These are phyloP conservation scores for Wickerhamiella pararugosa DNA, from an alignment of 1,139 yeast genomes.

Conservation along the genomic window DNA sequence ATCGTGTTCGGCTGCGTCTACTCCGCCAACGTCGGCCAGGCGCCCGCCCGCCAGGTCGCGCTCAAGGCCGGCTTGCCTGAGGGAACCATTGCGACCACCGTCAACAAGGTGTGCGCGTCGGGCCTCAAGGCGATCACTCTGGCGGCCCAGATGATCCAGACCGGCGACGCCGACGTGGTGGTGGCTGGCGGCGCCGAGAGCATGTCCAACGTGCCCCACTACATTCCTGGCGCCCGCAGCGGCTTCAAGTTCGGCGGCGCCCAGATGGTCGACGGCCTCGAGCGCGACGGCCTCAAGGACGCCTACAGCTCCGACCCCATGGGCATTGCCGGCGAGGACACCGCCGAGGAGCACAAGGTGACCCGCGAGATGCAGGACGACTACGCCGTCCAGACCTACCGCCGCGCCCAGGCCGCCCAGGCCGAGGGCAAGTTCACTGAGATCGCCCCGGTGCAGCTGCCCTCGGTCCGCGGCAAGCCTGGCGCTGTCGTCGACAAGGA, in stretches of 20 bases:
- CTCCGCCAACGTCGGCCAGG: conserved; percentile 91
- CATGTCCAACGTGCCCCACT: conserved; percentile 93
- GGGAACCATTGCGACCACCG: conserved; percentile 68
- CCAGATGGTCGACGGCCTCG: conserved; percentile 67
- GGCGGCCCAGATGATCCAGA: conserved; percentile 79
- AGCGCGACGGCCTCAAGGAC: conserved; percentile 82
- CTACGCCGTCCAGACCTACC: conserved; percentile 76
- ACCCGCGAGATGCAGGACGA: conserved; percentile 66
- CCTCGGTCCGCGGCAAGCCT: conserved; percentile 89
- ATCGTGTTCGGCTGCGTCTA: conserved; percentile 84
- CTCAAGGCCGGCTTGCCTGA: conserved; percentile 74
- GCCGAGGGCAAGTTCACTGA: conserved; percentile 71
- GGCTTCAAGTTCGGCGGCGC: conserved; percentile 87
- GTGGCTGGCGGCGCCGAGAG: conserved; percentile 97
- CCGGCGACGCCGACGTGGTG: conserved; percentile 84
- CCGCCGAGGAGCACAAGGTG: conserved; percentile 58
- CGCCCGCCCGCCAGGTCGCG: conserved; percentile 97
- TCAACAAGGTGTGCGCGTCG: conserved; percentile 95
- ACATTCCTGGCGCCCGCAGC: conserved; percentile 66
- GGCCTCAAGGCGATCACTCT: conserved; percentile 84
- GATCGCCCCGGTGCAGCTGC: conserved; percentile 73
- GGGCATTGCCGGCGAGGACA: conserved; percentile 96
- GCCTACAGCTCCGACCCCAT: conserved; percentile 75
- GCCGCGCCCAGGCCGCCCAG: conserved; percentile 69
- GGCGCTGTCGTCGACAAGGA: conserved; percentile 55